These are phyloP conservation scores for Colletotrichum camelliae DNA, from an alignment of 2,329 filamentous ascomycete species.

Conservation along the genomic window DNA sequence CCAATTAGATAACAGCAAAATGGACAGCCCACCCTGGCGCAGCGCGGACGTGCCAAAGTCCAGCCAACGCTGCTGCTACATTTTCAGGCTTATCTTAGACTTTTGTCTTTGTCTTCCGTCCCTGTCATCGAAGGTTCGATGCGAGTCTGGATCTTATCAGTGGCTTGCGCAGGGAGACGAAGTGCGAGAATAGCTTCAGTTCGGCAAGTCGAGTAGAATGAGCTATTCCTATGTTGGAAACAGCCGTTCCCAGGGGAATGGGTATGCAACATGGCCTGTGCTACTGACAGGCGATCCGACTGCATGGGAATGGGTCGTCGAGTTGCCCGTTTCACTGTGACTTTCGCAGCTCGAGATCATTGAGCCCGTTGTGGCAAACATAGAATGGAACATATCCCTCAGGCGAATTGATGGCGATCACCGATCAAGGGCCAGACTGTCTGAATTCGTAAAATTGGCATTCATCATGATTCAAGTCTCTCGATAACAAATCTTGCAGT, in stretches of 20 bases:
- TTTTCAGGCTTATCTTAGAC: not conserved
- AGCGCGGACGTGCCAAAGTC: not conserved
- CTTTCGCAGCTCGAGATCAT: not conserved
- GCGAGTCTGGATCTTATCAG: not conserved
- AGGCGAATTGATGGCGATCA: not conserved
- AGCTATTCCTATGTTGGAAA: not conserved
- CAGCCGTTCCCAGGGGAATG: not conserved
- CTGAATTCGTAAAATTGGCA: not conserved
- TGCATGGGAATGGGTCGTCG: not conserved
- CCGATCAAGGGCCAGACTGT: not conserved
- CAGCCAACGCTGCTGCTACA: not conserved
- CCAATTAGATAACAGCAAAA: slow-evolving; percentile 6
- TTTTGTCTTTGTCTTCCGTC: not conserved
- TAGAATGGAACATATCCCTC: not conserved
- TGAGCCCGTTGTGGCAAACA: not conserved
- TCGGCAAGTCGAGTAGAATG: not conserved
- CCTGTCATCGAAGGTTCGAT: not conserved
- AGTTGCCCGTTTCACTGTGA: not conserved
- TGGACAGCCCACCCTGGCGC: not conserved
- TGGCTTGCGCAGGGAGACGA: not conserved
- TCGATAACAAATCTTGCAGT: not conserved
- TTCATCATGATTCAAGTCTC: not conserved
- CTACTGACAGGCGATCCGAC: not conserved
- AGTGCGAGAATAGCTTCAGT: not conserved
- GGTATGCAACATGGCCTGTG: not conserved